Evolutionary conservation across 1,284 basidiomycete species (phyloP), one percentile per base, ranked within the genome.

Genomic region (Cystobasidium sp.): DNA sequence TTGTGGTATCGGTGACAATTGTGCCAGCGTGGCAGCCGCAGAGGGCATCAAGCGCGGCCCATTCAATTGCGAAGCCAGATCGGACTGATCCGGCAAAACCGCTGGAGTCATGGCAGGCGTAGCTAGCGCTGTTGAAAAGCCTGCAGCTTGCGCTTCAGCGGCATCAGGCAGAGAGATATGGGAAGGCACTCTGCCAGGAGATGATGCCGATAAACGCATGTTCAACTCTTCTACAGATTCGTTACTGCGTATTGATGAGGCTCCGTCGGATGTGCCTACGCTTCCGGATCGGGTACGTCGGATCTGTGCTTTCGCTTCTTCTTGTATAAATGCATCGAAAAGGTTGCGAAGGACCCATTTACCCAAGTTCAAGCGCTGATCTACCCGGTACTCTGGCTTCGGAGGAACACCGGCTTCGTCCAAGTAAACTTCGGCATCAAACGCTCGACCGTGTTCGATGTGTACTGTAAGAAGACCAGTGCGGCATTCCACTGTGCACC

Each of bases 381-480:
- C 95, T 62, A 94, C 92, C 61, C 85, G 87, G 76, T 39, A 71
- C 85, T 83, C 31, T 85, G 84, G 69, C 89, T 87, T 41, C 84
- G 83, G 8, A 82, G 84, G 81, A 88, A 88, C 31, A 88, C 91
- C 68, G 89, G 88, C 82, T 74, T 99, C 96, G 81, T 98, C 95
- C 3, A 91, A 89, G 81, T 97, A 98, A 3, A 96, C 89, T 83
- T 99, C 97, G 10, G 93, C 92, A 75, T 97, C 94, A 81, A 97
- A 98, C 78, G 90, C 93, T 61, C 87, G 84, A 5, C 81, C 82
- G 78, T 97, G 93, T 71, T 88, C 91, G 53, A 99, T 81, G 83
- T 97, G 93, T 3, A 99, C 88, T 0, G 90, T 90, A 75, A 99
- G 85, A 44, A 92, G 88, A 1, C 96, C 96, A 20, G 90, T 89